Base-by-base conservation (phyloP, 2,329 filamentous ascomycete species). In the Colletotrichum eleusines region DNA sequence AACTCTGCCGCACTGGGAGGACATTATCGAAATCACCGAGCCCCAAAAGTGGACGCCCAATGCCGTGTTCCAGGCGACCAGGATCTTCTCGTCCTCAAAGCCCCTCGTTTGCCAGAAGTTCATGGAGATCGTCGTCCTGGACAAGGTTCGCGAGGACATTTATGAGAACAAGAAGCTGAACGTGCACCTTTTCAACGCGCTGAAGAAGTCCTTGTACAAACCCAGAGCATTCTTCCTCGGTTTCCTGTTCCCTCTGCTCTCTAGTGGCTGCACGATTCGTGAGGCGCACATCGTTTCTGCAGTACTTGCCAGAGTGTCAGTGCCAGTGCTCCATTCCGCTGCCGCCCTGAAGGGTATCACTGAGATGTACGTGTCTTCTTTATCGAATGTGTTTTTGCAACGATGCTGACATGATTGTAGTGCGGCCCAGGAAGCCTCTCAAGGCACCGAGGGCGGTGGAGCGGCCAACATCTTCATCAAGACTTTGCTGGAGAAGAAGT, bases 381-480 rank as follows among this genome's bases (percentile, higher is more conserved):
- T n/a, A 12, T 31, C 5, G 12, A n/a, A 33, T 7, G 3, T 31
- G 11, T 7, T 28, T 18, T 28, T 28, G 40, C 16, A 11, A 16
- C 9, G 6, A 26, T 44, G 40, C 71, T 73, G 33, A 73, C 50
- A 23, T 14, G 7, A 8, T 14, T 7, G 3, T 9, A 73, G 71
- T 77, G 93, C 94, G 7, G 95, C 95, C 1, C 92, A 97, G 77
- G 94, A 98, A 80, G 94, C 94, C 31, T 91, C 91, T 11, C 90
- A 91, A 26, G 90, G 94, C 66, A 92, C 91, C 6, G 95, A 98
- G 80, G 93, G 93, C 55, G 95, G 94, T 23, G 95, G 95, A 57
- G 92, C 95, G 5, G 96, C 95, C 72, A 98, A 98, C 81, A 92
- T 97, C 75, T 97, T 99, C 81, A 97, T 99, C 83, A 94, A 94